These are phyloP conservation scores for Aspergillus sp. DNA, from an alignment of 2,329 filamentous ascomycete genomes.

Conservation along the genomic window DNA sequence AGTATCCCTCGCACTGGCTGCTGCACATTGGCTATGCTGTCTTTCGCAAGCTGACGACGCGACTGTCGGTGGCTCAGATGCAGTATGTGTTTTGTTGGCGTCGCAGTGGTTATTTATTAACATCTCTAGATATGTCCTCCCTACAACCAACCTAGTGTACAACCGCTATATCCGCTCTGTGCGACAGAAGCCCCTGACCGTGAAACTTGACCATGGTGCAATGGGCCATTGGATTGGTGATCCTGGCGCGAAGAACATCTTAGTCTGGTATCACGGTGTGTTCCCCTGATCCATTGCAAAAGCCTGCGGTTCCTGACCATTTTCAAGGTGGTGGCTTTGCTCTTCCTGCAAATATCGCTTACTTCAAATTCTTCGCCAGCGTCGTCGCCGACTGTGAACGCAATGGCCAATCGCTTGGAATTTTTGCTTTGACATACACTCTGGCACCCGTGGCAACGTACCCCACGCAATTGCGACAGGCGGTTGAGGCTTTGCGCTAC, in stretches of 20 bases:
- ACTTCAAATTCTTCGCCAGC: slow-evolving; percentile 51
- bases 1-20: slow-evolving; percentile 30
- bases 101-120: not conserved
- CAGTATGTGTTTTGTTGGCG: slow-evolving; percentile 22
- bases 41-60: slow-evolving; percentile 31
- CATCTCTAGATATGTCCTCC: slow-evolving; percentile 19
- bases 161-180: slow-evolving; percentile 25
- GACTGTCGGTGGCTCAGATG: slow-evolving; percentile 29
- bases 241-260: slow-evolving; percentile 35
- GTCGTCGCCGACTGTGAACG: slow-evolving; percentile 45
- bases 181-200: slow-evolving; percentile 23
- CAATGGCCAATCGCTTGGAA: slow-evolving; percentile 44
- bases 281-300: not conserved
- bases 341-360: slow-evolving; percentile 46
- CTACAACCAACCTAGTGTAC: slow-evolving; percentile 31
- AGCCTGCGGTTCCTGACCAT: not conserved
- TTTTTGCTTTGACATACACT: slow-evolving; percentile 59
- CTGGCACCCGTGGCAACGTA: slow-evolving; percentile 50
- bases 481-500: slow-evolving; percentile 42
- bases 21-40: slow-evolving; percentile 38
- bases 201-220: slow-evolving; percentile 34
- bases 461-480: slow-evolving; percentile 45
- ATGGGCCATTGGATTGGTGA: slow-evolving; percentile 42
- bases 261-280: slow-evolving; percentile 42
- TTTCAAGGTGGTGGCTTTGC: slow-evolving; percentile 57